These are phyloP conservation scores for Ophiostoma himal-ulmi DNA, from an alignment of 2,329 filamentous ascomycete species.

Conservation along the genomic window DNA sequence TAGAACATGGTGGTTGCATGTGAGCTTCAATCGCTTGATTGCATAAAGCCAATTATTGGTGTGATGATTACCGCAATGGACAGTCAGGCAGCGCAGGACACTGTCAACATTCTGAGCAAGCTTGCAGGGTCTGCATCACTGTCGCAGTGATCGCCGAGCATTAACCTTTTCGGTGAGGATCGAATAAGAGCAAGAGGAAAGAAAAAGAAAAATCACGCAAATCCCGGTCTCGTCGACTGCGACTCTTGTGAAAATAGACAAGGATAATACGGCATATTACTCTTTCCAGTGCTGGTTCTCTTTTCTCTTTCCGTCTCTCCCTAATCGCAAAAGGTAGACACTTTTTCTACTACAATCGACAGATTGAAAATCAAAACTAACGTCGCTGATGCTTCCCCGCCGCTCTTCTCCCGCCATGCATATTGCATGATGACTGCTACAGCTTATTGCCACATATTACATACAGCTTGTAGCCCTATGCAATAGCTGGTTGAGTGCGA, in stretches of 20 bases:
- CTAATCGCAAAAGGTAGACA: neutral
- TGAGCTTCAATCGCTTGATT: neutral
- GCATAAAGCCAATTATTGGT: neutral
- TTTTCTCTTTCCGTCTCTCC: neutral
- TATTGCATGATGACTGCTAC: neutral
- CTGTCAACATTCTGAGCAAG: too few species aligned
- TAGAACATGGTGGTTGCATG: neutral
- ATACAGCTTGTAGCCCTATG: slow-evolving; percentile 1
- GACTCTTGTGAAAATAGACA: neutral
- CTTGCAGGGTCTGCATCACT: neutral
- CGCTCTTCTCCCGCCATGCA: slow-evolving; percentile 4
- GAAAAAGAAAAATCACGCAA: slow-evolving; percentile 2
- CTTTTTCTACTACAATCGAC: neutral
- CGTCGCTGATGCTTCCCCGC: neutral
- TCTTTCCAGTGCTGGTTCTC: slow-evolving; percentile 1
- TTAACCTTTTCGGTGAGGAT: neutral
- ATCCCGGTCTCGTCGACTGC: neutral
- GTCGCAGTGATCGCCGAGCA: neutral
- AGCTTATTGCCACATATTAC: neutral
- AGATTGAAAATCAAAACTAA: slow-evolving; percentile 4
- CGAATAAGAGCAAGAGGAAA: neutral
- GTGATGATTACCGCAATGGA: neutral
- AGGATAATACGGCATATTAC: slow-evolving; percentile 9
- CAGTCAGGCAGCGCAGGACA: neutral
- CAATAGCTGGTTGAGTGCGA: neutral